Evolutionary conservation across 345 rosid species (phyloP), one percentile per base, ranked within the genome.

Genomic region (Trapa incisa): DNA sequence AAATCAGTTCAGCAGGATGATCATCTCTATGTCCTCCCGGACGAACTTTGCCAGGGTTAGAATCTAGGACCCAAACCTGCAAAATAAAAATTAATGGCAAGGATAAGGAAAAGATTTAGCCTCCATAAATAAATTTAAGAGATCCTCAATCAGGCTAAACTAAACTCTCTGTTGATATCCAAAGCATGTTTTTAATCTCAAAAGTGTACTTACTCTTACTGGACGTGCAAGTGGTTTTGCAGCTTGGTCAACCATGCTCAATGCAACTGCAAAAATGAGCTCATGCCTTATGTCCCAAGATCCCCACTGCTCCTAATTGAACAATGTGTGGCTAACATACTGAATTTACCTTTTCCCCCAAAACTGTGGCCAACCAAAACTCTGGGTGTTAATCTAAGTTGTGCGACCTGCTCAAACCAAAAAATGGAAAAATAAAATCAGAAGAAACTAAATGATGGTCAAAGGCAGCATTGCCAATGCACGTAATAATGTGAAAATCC

Each of bases 201-300:
- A 41, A 41, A 16, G 63, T n/a, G 67, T 52, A 69, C 82, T 82
- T 80, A 90, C 98, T 65, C 86, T 84, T 66, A 93, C 93, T 61
- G 96, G 94, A 41, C 97, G 82, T 71, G 96, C 94, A 79, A 93
- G 98, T 72, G 98, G 98, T 78, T 93, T 93, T 38, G 97, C 94
- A 72, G 88, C 97, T 80, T 93, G 97, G 38, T 90, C 92, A 75
- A 93, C 96, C 96, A 93, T 88, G 85, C 98, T 93, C 80, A 93
- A 72, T 56, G 67, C 98, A 84, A 90, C 98, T 93, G 77, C 76
- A 64, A 64, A 0, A 41, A 42, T 65, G 37, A 65, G 8, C 10
- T 29, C 37, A 42, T 16, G 43, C n/a, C 13, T 4, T 38, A 65
- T 43, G 10, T 65, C 14, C 2, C 4, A 32, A n/a, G 47, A 42